Base-by-base conservation (phyloP, 1,284 basidiomycete genomes). In the Meira nashicola region DNA sequence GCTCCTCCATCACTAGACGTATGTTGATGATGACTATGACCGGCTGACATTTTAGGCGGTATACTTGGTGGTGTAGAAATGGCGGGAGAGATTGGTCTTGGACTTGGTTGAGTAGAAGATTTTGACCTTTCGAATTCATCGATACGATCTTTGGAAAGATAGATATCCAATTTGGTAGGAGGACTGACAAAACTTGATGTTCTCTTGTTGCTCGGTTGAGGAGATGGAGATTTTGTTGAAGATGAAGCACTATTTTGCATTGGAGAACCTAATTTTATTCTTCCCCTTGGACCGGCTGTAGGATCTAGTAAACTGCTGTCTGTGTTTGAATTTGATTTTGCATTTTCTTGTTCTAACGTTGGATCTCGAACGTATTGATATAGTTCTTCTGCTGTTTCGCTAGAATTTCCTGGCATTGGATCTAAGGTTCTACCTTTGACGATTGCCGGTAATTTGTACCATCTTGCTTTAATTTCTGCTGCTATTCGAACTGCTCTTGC, bases 401-500 rank as follows among this genome's bases (percentile, higher is more conserved):
- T 25, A 14, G n/a, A 21, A 10, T 25, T 21, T 9, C 19, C 37
- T 23, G 41, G 19, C 0, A 58, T 8, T 39, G 50, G 50, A 38
- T 53, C 50, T 5, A 53, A 63, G 1, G 66, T 59, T 2, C 62
- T 64, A 3, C 67, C 67, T 49, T 69, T 69, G 25, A 62, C 67
- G 39, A 84, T 83, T 9, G 79, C 79, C 15, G 83, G 62, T 1
- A 86, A 85, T 83, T 67, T 37, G 69, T 89, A 81, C 54, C 87
- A 82, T 54, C 86, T 81, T 7, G 89, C 84, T 73, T 88, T 90
- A 2, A 85, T 85, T 72, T 89, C 85, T 66, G 90, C 88, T 0
- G 89, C 88, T 0, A 90, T 84, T 54, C 85, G 85, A 28, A 91
- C 81, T 0, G 89, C 88, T 70, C 89, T 89, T 1, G 87, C 83